Percentiles rank a stretch among this genome's conserved stretches.
Conservation (phyloP, 805 yeast species). For the Yarrowia sp. region DNA sequence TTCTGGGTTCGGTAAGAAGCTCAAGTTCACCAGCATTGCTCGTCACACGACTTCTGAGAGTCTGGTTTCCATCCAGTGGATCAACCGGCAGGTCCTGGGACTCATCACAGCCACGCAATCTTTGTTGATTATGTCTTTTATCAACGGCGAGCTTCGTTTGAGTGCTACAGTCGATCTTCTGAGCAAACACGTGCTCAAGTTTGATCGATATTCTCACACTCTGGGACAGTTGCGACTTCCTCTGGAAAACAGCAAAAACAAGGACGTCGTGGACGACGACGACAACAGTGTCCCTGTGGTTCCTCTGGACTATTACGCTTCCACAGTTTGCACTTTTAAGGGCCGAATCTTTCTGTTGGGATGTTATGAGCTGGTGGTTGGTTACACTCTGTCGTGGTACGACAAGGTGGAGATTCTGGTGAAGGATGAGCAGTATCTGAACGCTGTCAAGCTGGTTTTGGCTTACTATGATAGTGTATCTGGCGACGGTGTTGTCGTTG, state of each 20-base stretch:
- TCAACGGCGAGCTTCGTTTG: conserved; percentile 46
- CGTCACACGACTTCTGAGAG: conserved; percentile 48
- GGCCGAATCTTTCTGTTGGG: conserved; percentile 54
- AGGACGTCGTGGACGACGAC: conserved; percentile 24
- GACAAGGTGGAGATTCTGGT: conserved; percentile 53
- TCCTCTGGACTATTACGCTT: conserved; percentile 38
- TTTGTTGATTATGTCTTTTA: conserved; percentile 42
- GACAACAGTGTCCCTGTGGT: conserved; percentile 33
- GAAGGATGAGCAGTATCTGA: conserved; percentile 47
- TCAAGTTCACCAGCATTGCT: conserved; percentile 43
- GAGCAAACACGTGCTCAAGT: conserved; percentile 42
- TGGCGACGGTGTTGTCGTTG: conserved; percentile 47
- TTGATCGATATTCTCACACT: conserved; percentile 35
- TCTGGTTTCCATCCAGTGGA: conserved; percentile 58
- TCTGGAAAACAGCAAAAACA: neutral
- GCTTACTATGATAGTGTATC: conserved; percentile 43
- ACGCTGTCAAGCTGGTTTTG: conserved; percentile 56
- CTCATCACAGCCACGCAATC: conserved; percentile 48
- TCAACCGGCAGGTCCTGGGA: conserved; percentile 37
- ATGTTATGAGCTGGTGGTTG: conserved; percentile 51
- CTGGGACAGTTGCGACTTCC: conserved; percentile 30
- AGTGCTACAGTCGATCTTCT: conserved; percentile 46
- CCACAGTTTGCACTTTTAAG: conserved; percentile 42
- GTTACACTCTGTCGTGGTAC: conserved; percentile 66
- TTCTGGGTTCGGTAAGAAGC: conserved; percentile 30